Base-by-base conservation (phyloP, 1,284 basidiomycete genomes). In the Boletus semigastroideus region DNA sequence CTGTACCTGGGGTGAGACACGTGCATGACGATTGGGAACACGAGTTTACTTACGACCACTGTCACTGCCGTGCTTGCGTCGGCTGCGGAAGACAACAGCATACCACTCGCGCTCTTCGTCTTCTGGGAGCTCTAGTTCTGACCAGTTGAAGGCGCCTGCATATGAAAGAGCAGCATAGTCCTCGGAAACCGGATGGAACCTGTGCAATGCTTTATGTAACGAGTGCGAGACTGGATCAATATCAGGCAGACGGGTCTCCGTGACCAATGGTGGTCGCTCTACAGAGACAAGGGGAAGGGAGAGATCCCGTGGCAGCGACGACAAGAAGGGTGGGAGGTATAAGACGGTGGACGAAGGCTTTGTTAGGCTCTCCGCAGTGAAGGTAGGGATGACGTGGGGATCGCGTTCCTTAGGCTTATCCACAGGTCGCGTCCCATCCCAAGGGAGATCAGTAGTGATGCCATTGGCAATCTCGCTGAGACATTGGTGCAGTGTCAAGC, bases 31-130 rank as follows among this genome's bases (percentile, higher is more conserved):
- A 34, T 56, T 25, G 41, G 53, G 48, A 17, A 16, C 33, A 42
- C 1, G 33, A n/a, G 14, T 25, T 19, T 28, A 78, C 86, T 70
- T 61, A 91, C 87, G 74, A 57, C 72, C 75, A 22, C 81, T 79
- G 56, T 91, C 82, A 60, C 86, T 88, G 19, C 82, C 87, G 8
- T 75, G 71, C 59, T 83, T 86, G 33, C 94, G 78, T 59, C 81
- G 82, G 55, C 87, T 92, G n/a, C 91, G 78, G 70, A 96, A 96
- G 11, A 84, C 91, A 19, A 96, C 94, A 53, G 85, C 86, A 67
- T 94, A 96, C 91, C 92, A 94, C 59, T 94, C 90, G 47, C 90
- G 74, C 59, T 89, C 87, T 39, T 89, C 79, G 3, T 87, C 78
- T 46, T 73, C 72, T 1, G 86, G 86, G 14, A 92, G 74, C 5